These are phyloP conservation scores for Xylaria sp. DNA, from an alignment of 2,329 filamentous ascomycete genomes.

Conservation along the genomic window DNA sequence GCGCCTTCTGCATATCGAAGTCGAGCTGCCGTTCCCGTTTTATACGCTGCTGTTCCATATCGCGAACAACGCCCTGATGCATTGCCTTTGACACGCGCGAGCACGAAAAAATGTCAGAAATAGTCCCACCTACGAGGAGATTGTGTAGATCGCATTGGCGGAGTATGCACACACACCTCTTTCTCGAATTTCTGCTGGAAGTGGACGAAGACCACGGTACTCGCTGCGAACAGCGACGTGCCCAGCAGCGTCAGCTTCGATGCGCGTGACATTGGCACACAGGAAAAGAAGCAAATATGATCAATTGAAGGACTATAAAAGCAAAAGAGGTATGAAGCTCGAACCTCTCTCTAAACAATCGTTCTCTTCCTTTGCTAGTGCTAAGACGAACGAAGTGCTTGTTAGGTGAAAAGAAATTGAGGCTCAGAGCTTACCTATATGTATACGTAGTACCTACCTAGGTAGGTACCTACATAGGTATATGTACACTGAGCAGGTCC, in stretches of 20 bases:
- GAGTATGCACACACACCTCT: slow-evolving; percentile 66
- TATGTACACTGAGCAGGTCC: background rate
- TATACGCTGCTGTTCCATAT: slow-evolving; percentile 91
- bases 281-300: background rate
- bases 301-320: no score
- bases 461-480: no score
- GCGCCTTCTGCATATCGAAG: slow-evolving; percentile 87
- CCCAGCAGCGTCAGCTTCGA: slow-evolving; percentile 86
- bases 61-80: slow-evolving; percentile 93
- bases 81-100: slow-evolving; percentile 76
- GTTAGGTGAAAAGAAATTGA: slow-evolving; percentile 7
- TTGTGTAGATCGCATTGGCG: no score
- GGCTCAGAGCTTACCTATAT: background rate
- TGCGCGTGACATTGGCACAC: slow-evolving; percentile 79
- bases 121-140: slow-evolving; percentile 23
- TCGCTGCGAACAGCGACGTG: slow-evolving; percentile 79
- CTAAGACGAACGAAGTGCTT: background rate
- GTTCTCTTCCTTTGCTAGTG: slow-evolving; percentile 15
- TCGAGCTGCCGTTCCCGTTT: slow-evolving; percentile 93
- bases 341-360: slow-evolving; percentile 16
- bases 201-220: slow-evolving; percentile 87
- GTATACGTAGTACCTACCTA: background rate
- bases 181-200: slow-evolving; percentile 87
- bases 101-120: slow-evolving; percentile 19
- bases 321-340: background rate